Evolutionary conservation across 768 basidiomycete genomes (phyloP), one percentile per base, ranked within the genome.

Genomic region (Lentinula edodes): DNA sequence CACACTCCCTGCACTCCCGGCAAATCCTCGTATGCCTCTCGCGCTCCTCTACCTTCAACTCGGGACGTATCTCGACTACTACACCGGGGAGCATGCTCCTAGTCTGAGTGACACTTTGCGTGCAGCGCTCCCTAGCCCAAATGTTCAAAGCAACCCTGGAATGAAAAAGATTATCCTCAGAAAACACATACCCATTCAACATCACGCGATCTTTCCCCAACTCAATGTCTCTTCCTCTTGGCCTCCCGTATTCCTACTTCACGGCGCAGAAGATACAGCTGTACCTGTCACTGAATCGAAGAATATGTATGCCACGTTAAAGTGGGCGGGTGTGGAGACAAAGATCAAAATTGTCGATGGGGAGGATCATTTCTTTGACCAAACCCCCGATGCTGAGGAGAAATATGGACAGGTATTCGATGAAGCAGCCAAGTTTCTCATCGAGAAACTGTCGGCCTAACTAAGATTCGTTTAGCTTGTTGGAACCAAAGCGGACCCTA

Each of bases 251-350:
- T 68, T 81, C 60, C 66, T 84, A 28, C 61, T 82, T 15, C 84
- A 85, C 56, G 83, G 83, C 35, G 71, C 75, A 1, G 66, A 64
- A 1, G 84, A 86, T 66, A 75, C 79, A 0, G 79, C 79, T 0
- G 82, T 85, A 7, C 75, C 65, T 5, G 55, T 75, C 0, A 39
- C 63, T 3, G 82, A 84, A 62, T 82, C 83, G 5, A 67, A 67
- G 35, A 66, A 71, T 42, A 58, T 84, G 45, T 63, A 67, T 6
- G 52, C 61, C 0, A 61, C 74, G 39, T 67, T 83, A 34, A 63
- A 63, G 41, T 60, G 66, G 5, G 68, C 66, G 15, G 73, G 73
- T 4, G 78, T 79, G 10, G 9, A 36, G 23, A 46, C 51, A 7
- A 35, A 36, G 18, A 5, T 50, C 28, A 43, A 34, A 16, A 39